Evolutionary conservation across 2,329 filamentous ascomycete genomes (phyloP).

Genomic region (Sarocladium brachiariae): DNA sequence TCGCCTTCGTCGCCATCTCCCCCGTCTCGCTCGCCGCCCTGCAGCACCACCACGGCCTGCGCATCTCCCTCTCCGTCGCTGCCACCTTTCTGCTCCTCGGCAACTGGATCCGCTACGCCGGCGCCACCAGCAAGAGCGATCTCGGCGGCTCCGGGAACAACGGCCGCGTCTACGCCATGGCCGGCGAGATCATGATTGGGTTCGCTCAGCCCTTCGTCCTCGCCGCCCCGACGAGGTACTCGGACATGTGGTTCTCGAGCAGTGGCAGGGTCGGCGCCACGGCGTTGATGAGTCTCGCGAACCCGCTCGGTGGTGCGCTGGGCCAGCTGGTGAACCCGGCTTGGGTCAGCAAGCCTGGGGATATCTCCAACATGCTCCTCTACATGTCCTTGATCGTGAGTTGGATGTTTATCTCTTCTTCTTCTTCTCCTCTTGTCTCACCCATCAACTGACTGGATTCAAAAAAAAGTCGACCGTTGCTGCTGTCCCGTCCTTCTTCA

Average conservation of each 20-base stretch:
- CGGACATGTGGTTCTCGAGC: slow-evolving; percentile 90
- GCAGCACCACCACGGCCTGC: slow-evolving; percentile 58
- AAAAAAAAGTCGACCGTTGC: slow-evolving; percentile 34
- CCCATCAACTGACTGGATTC: too few relatives aligned
- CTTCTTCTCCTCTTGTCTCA: too few relatives aligned
- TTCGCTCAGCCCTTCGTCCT: slow-evolving; percentile 90
- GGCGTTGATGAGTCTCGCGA: slow-evolving; percentile 76
- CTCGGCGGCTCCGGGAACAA: slow-evolving; percentile 36
- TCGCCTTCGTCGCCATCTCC: slow-evolving; percentile 68
- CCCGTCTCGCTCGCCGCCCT: slow-evolving; percentile 72
- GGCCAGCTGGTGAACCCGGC: slow-evolving; percentile 82
- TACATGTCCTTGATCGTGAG: slow-evolving; percentile 77
- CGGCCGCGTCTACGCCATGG: slow-evolving; percentile 68
- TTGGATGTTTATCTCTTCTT: slow-evolving; percentile 14
- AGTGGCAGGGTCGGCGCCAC: slow-evolving; percentile 80
- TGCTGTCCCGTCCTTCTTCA: slow-evolving; percentile 70
- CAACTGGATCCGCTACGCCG: slow-evolving; percentile 87
- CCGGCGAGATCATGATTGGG: slow-evolving; percentile 85
- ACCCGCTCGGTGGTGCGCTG: slow-evolving; percentile 82
- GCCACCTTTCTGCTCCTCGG: slow-evolving; percentile 70
- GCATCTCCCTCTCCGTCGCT: slow-evolving; percentile 65
- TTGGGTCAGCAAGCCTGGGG: slow-evolving; percentile 54
- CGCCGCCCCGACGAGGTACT: slow-evolving; percentile 82
- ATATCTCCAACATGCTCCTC: slow-evolving; percentile 76
- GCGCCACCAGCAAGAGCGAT: slow-evolving; percentile 40